These are phyloP conservation scores for Parsonsia alboflavescens DNA, from an alignment of 257 asterid genomes.

Conservation along the genomic window DNA sequence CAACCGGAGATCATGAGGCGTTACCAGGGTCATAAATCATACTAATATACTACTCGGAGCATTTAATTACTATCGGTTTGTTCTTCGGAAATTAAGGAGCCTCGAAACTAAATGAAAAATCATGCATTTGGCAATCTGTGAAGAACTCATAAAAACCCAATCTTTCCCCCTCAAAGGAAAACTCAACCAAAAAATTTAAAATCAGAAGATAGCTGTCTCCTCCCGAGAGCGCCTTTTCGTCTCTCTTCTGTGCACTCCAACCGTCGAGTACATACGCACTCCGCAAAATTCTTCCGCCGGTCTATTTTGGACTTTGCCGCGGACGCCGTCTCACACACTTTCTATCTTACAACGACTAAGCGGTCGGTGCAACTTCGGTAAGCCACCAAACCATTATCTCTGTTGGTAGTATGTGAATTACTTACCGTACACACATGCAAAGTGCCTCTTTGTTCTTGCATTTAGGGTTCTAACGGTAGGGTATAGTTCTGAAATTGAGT, in stretches of 20 bases:
- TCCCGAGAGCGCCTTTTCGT: not conserved
- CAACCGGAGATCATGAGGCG: too few relatives aligned
- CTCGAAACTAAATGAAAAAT: too few relatives aligned
- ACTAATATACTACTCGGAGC: too few relatives aligned
- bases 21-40: too few relatives aligned
- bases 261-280: not conserved
- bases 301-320: not conserved
- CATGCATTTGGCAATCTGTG: too few relatives aligned
- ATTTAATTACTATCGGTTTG: too few relatives aligned
- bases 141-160: too few relatives aligned
- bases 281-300: not conserved
- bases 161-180: too few relatives aligned
- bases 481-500: not conserved
- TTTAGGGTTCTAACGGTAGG: not conserved
- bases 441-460: not conserved
- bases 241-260: not conserved
- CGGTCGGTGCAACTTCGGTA: not conserved
- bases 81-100: too few relatives aligned
- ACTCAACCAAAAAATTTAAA: too few relatives aligned
- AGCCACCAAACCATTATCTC: not conserved
- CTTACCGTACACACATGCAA: not conserved
- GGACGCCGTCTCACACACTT: not conserved
- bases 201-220: too few relatives aligned
- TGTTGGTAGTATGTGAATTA: not conserved
- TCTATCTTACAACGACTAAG: not conserved